These are phyloP conservation scores for Jackrogersella multiformis DNA, from an alignment of 495 filamentous ascomycete genomes.

Conservation along the genomic window DNA sequence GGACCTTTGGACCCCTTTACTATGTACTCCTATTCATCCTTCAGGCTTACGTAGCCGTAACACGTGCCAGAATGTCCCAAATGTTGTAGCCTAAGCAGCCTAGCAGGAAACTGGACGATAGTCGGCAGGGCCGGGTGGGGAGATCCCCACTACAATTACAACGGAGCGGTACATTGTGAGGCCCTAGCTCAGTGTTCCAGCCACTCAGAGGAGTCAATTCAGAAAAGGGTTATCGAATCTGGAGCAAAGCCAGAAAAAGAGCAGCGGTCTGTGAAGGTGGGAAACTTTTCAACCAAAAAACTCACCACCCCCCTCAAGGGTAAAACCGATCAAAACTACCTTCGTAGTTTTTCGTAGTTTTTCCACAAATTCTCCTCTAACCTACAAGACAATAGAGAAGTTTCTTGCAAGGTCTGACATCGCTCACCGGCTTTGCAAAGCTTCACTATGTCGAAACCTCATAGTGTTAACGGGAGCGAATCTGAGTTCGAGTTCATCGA, in stretches of 20 bases:
- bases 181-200: slow-evolving; percentile 26
- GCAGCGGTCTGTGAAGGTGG: slow-evolving; percentile 42
- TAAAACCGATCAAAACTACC: slow-evolving; percentile 26
- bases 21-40: too few relatives aligned
- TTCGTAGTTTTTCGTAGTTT: slow-evolving; percentile 15
- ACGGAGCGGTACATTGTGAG: slow-evolving; percentile 33
- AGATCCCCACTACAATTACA: slow-evolving; percentile 33
- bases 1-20: too few relatives aligned
- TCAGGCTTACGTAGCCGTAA: background rate
- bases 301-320: slow-evolving; percentile 10
- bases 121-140: slow-evolving; percentile 17
- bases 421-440: slow-evolving; percentile 37
- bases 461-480: slow-evolving; percentile 60
- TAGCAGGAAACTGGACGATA: background rate
- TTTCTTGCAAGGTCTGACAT: slow-evolving; percentile 28
- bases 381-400: slow-evolving; percentile 17
- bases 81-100: too few relatives aligned
- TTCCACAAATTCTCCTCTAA: slow-evolving; percentile 34
- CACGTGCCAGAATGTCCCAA: background rate
- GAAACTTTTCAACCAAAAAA: slow-evolving; percentile 6
- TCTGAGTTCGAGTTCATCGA: slow-evolving; percentile 78
- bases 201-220: slow-evolving; percentile 39
- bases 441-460: slow-evolving; percentile 56
- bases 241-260: slow-evolving; percentile 12
- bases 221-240: slow-evolving; percentile 23